These are phyloP conservation scores for Cyclocybe aegerita DNA, from an alignment of 768 basidiomycete genomes.

Conservation along the genomic window DNA sequence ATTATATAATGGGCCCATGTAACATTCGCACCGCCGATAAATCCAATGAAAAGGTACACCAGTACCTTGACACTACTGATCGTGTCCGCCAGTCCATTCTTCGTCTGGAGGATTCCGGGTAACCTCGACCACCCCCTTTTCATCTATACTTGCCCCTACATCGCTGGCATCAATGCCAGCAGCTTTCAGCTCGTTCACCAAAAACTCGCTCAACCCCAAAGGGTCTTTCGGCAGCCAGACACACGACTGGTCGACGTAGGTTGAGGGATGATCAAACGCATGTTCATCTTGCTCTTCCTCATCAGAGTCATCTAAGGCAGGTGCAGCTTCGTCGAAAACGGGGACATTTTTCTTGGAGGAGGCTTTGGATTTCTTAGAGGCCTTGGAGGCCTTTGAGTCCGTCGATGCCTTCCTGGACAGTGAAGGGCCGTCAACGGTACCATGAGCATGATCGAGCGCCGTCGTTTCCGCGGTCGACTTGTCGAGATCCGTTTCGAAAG, in stretches of 20 bases:
- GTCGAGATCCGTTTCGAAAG: not conserved
- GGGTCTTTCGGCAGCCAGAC: conserved; percentile 46
- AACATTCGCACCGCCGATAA: no score
- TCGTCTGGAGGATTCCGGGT: conserved; percentile 45
- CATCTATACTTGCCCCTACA: conserved; percentile 42
- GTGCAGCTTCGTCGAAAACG: conserved; percentile 28
- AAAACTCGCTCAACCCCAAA: conserved; percentile 39
- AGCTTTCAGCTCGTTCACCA: conserved; percentile 35
- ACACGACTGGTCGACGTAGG: conserved; percentile 43
- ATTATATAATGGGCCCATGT: no score
- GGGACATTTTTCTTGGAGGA: conserved; percentile 17
- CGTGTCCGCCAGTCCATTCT: conserved; percentile 39
- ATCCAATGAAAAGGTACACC: no score
- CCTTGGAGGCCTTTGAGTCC: conserved; percentile 7
- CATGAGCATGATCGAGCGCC: conserved; percentile 6
- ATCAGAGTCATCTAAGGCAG: conserved; percentile 28
- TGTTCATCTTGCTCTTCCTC: conserved; percentile 39
- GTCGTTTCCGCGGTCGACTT: conserved; percentile 13
- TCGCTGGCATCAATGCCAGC: conserved; percentile 44
- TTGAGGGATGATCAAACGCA: conserved; percentile 49
- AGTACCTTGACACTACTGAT: conserved; percentile 26
- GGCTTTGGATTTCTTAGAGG: conserved; percentile 14
- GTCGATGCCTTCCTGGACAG: no score
- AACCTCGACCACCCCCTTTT: conserved; percentile 43
- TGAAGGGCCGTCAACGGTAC: no score